Percentiles rank a stretch among this genome's conserved stretches.
phyloP scores from a whole-genome alignment of 2,329 filamentous ascomycete genomes.

The Aureobasidium mangrovei region DNA sequence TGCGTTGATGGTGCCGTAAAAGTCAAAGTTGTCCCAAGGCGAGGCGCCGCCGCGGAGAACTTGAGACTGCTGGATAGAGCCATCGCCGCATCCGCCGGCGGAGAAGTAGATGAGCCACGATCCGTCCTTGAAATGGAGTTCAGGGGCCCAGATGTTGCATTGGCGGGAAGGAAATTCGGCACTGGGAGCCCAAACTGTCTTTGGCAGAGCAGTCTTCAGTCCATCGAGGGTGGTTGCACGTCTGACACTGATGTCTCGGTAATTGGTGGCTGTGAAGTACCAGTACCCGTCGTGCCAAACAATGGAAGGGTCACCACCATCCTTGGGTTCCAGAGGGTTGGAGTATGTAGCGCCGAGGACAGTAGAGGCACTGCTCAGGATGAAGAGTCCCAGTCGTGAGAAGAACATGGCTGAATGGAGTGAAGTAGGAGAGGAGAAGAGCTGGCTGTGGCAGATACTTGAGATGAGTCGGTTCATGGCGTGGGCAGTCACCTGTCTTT shows the following conservation, averaged over 20 bases:
- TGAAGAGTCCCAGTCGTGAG: background rate
- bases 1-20: conserved; percentile 38
- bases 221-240: conserved; percentile 47
- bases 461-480: background rate
- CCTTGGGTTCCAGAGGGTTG: conserved; percentile 44
- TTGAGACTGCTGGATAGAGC: conserved; percentile 41
- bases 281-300: conserved; percentile 47
- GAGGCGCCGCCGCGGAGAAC: conserved; percentile 45
- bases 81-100: conserved; percentile 38
- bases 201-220: conserved; percentile 44
- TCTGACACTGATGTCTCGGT: conserved; percentile 46
- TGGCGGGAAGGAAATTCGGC: conserved; percentile 36
- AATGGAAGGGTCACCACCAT: conserved; percentile 47
- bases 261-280: conserved; percentile 50
- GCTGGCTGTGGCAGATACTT: background rate
- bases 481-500: background rate
- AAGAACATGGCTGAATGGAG: background rate
- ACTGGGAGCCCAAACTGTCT: conserved; percentile 42
- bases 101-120: conserved; percentile 51
- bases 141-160: conserved; percentile 52
- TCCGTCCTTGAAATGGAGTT: conserved; percentile 42
- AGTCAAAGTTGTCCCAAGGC: conserved; percentile 45
- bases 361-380: conserved; percentile 9
- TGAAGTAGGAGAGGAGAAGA: background rate
- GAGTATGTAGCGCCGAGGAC: conserved; percentile 32